phyloP scores from a whole-genome alignment of 306 rosid genomes.

The Cicer judaicum region DNA sequence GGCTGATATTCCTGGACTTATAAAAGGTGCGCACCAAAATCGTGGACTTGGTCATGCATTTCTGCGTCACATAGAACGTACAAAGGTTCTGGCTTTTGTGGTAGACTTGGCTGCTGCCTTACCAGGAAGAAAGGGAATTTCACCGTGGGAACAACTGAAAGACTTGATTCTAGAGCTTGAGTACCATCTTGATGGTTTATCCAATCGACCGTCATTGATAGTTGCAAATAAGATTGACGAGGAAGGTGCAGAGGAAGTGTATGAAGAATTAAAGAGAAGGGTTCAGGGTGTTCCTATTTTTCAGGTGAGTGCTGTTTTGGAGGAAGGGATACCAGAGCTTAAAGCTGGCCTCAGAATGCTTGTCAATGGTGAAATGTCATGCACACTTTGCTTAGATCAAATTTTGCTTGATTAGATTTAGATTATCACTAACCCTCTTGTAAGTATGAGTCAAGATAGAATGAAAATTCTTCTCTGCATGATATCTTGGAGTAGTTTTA shows the following conservation, averaged over 20 bases:
- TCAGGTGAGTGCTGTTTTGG: slow-evolving; percentile 89
- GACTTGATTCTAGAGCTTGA: slow-evolving; percentile 86
- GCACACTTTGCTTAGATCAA: slow-evolving; percentile 58
- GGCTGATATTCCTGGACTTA: slow-evolving; percentile 94
- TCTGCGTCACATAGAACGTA: slow-evolving; percentile 93
- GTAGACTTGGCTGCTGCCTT: slow-evolving; percentile 85
- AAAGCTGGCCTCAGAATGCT: slow-evolving; percentile 80
- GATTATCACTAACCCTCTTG: slow-evolving; percentile 25
- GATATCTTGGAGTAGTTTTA: slow-evolving; percentile 6
- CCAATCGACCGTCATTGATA: slow-evolving; percentile 75
- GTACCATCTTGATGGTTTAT: slow-evolving; percentile 81
- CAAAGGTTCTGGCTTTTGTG: slow-evolving; percentile 82
- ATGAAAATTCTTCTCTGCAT: not conserved
- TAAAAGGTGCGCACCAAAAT: slow-evolving; percentile 88
- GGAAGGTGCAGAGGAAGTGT: slow-evolving; percentile 76
- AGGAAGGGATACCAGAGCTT: slow-evolving; percentile 79
- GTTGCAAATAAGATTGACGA: slow-evolving; percentile 94
- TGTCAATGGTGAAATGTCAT: slow-evolving; percentile 68
- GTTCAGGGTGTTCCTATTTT: slow-evolving; percentile 71
- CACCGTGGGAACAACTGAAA: slow-evolving; percentile 87
- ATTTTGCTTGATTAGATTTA: slow-evolving; percentile 71
- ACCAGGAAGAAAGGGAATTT: slow-evolving; percentile 77
- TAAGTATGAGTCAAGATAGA: not conserved
- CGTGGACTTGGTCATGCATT: slow-evolving; percentile 92
- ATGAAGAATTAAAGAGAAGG: slow-evolving; percentile 70